Conservation (phyloP, 2,329 filamentous ascomycete species). For the Ascochyta rabiei region DNA sequence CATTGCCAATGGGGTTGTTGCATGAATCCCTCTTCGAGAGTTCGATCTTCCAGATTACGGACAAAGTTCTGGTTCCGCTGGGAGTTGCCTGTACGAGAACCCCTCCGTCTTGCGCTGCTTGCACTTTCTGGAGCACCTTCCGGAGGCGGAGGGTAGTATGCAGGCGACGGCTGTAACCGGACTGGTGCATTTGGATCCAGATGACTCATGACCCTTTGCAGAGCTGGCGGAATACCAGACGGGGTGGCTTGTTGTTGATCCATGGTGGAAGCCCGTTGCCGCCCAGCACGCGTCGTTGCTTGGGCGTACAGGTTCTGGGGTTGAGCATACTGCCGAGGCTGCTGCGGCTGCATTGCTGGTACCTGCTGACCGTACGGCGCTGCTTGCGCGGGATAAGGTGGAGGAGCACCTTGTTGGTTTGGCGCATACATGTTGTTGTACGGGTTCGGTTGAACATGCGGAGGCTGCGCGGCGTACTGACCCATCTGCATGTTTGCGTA, state of each 20-base stretch:
- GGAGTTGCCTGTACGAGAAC: constrained; percentile 70
- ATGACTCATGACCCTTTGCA: constrained; percentile 94
- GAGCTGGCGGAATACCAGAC: constrained; percentile 87
- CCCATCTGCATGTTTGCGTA: constrained; percentile 68
- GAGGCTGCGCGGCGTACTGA: constrained; percentile 55
- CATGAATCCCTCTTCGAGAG: constrained; percentile 91
- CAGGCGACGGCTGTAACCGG: constrained; percentile 89
- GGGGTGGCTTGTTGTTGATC: constrained; percentile 91
- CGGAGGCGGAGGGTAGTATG: constrained; percentile 92
- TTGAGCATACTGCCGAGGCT: constrained; percentile 53
- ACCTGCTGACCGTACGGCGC: constrained; percentile 63
- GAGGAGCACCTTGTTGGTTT: constrained; percentile 72
- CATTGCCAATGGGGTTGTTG: constrained; percentile 71
- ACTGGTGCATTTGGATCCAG: constrained; percentile 95
- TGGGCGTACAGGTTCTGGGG: constrained; percentile 78
- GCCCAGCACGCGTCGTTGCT: constrained; percentile 75
- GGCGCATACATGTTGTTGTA: constrained; percentile 80
- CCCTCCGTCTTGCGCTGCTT: constrained; percentile 72
- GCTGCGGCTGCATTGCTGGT: constrained; percentile 49
- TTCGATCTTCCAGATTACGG: constrained; percentile 90
- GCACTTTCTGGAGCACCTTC: constrained; percentile 76
- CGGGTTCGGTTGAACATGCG: constrained; percentile 65
- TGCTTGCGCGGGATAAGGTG: constrained; percentile 77
- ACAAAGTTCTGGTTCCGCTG: constrained; percentile 84
- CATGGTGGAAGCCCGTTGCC: constrained; percentile 94